Evolutionary conservation across 179 eudicot species (phyloP).

Genomic region (Patellifolia procumbens): DNA sequence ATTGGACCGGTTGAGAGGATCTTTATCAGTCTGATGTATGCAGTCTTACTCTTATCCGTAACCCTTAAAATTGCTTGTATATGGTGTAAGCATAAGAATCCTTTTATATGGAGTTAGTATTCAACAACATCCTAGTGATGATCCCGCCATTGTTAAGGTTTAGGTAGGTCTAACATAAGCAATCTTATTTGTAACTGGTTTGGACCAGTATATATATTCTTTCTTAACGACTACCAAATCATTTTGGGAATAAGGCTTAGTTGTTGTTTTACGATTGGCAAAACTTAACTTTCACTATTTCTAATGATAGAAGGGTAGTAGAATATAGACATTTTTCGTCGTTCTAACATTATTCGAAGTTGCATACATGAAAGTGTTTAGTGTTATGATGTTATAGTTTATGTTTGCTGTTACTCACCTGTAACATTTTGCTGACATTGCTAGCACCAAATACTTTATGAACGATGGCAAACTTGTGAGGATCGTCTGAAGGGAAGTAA

Average conservation of each 20-base stretch:
- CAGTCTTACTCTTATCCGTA: no score
- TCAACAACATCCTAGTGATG: background rate
- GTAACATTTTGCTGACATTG: constrained; percentile 82
- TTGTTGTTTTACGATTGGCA: no score
- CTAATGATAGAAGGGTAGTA: background rate
- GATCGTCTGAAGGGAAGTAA: constrained; percentile 78
- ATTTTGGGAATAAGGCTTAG: no score
- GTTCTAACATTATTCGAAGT: background rate
- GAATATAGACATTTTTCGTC: background rate
- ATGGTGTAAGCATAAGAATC: background rate
- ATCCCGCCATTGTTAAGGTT: background rate
- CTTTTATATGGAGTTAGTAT: background rate
- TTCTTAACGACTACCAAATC: no score
- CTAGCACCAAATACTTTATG: constrained; percentile 91
- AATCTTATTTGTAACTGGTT: background rate
- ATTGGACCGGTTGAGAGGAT: background rate
- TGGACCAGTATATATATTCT: no score
- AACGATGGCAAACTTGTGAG: constrained; percentile 78
- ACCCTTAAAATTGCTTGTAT: background rate
- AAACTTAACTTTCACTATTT: no score
- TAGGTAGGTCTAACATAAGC: background rate
- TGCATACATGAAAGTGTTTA: background rate
- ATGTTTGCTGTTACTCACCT: constrained; percentile 39
- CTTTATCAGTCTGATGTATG: background rate
- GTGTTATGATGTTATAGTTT: background rate